These are phyloP conservation scores for Lyophyllum semitale DNA, from an alignment of 768 basidiomycete genomes.

Conservation along the genomic window DNA sequence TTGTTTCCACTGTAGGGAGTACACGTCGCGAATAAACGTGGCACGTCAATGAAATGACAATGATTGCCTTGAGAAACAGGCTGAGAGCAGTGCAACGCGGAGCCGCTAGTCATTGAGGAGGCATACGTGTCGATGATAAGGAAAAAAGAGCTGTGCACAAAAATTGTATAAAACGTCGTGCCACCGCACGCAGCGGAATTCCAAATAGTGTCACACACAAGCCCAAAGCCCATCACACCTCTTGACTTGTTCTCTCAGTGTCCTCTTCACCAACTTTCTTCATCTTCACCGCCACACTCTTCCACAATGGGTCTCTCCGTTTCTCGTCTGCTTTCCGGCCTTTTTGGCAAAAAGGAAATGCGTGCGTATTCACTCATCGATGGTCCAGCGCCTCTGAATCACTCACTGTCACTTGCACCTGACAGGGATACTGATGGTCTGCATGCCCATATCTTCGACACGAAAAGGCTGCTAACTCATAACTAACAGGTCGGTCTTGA, in stretches of 20 bases:
- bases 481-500: constrained; percentile 89
- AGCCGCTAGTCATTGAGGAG: neutral
- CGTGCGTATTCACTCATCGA: constrained; percentile 60
- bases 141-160: neutral
- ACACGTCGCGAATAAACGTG: neutral
- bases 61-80: neutral
- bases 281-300: constrained; percentile 32
- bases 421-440: constrained; percentile 94
- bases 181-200: constrained; percentile 45
- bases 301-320: constrained; percentile 77
- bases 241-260: constrained; percentile 17
- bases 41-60: constrained; percentile 1
- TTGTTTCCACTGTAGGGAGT: neutral
- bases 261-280: constrained; percentile 32
- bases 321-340: constrained; percentile 72
- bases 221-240: constrained; percentile 26
- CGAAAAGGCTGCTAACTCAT: constrained; percentile 11
- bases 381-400: constrained; percentile 30
- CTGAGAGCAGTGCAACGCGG: neutral
- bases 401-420: constrained; percentile 29
- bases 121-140: constrained; percentile 12
- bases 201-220: constrained; percentile 47
- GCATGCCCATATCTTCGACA: constrained; percentile 15
- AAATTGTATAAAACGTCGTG: constrained; percentile 22
- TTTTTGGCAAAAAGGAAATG: constrained; percentile 99